Conservation (phyloP, 2,329 filamentous ascomycete species). For the Leptodontidium sp. region DNA sequence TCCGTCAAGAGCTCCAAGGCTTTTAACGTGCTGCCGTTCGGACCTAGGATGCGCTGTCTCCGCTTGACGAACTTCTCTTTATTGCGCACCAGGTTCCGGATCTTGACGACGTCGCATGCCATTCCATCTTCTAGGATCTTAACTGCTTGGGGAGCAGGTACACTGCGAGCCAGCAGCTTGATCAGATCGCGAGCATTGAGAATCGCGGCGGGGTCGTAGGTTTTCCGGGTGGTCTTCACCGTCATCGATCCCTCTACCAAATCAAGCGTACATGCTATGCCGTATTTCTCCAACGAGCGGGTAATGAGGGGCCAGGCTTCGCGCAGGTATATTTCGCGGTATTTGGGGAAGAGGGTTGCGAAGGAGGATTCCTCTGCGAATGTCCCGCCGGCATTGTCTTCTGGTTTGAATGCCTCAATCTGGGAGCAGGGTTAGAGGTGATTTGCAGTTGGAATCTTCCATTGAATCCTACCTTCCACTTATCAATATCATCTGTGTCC, state of each 20-base stretch:
- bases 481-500: slow-evolving; percentile 97
- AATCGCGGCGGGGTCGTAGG: slow-evolving; percentile 90
- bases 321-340: slow-evolving; percentile 92
- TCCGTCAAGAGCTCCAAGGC: slow-evolving; percentile 90
- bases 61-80: slow-evolving; percentile 97
- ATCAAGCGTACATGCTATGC: slow-evolving; percentile 91
- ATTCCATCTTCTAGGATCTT: slow-evolving; percentile 94
- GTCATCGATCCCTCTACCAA: slow-evolving; percentile 96
- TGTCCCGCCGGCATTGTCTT: slow-evolving; percentile 84
- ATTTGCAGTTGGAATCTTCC: neutral
- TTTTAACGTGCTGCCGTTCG: slow-evolving; percentile 90
- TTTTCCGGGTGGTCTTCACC: slow-evolving; percentile 92
- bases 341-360: slow-evolving; percentile 88
- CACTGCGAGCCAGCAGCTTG: slow-evolving; percentile 88
- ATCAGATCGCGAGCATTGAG: slow-evolving; percentile 94
- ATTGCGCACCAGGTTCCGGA: slow-evolving; percentile 86
- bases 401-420: slow-evolving; percentile 83
- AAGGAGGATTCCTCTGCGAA: slow-evolving; percentile 96
- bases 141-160: slow-evolving; percentile 90
- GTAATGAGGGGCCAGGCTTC: slow-evolving; percentile 94
- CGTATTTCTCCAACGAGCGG: slow-evolving; percentile 82
- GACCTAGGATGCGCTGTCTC: slow-evolving; percentile 89
- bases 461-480: slow-evolving; percentile 75
- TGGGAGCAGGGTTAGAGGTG: slow-evolving; percentile 45
- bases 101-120: slow-evolving; percentile 96